phyloP scores from a whole-genome alignment of 495 filamentous ascomycete species.

The Aspergillus nidulans region DNA sequence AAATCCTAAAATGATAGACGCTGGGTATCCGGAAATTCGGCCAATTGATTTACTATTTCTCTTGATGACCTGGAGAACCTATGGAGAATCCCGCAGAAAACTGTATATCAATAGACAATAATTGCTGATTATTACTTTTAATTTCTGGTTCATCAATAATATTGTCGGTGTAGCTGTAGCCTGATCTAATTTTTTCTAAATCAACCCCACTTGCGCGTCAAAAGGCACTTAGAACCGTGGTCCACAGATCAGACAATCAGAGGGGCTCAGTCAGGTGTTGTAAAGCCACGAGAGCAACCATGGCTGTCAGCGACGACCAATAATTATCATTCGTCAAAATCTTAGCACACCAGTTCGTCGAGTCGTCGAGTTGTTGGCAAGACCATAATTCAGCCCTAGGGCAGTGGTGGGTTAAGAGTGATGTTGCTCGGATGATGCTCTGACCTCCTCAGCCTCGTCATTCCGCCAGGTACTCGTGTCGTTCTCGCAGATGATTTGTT shows the following conservation, averaged over 20 bases:
- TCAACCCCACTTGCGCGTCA: conserved; percentile 15
- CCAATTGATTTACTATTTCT: neutral
- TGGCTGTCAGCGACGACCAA: neutral
- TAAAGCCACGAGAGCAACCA: neutral
- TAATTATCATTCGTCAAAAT: neutral
- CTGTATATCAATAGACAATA: neutral
- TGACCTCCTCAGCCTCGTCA: conserved; percentile 15
- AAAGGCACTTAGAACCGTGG: conserved; percentile 13
- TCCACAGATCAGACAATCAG: neutral
- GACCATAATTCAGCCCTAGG: conserved; percentile 5
- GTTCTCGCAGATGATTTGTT: conserved; percentile 12
- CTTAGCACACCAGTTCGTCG: neutral
- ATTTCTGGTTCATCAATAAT: neutral
- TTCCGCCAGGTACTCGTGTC: conserved; percentile 14
- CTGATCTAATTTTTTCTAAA: conserved; percentile 8
- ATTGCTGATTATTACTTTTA: neutral
- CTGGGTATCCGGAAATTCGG: neutral
- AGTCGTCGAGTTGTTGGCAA: too few relatives aligned
- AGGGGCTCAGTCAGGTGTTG: neutral
- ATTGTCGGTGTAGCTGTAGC: neutral
- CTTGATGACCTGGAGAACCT: neutral
- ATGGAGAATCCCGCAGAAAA: neutral
- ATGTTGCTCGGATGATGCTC: conserved; percentile 11
- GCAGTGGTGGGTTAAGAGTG: neutral
- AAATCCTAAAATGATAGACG: neutral